Conservation (phyloP, 192 early-diverging fungal genomes). For the Backusella mclennaniae region DNA sequence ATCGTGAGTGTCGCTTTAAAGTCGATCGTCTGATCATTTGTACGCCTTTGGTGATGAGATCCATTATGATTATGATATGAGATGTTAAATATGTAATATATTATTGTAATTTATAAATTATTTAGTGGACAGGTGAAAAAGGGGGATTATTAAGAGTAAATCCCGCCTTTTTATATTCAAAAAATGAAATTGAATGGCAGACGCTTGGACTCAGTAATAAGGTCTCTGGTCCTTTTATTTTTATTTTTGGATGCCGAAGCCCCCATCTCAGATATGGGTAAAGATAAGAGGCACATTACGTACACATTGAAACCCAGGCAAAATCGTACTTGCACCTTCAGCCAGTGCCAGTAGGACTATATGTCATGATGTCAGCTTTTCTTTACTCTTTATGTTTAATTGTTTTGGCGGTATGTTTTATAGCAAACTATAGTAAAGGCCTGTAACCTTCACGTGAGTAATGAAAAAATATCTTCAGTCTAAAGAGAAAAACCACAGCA, state of each 20-base stretch:
- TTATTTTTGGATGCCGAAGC: not conserved
- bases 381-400: not conserved
- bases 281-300: constrained; percentile 2
- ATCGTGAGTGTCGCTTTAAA: not conserved
- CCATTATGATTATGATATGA: constrained; percentile 15
- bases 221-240: not conserved
- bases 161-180: constrained; percentile 1
- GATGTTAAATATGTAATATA: not conserved
- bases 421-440: not conserved
- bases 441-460: constrained; percentile 4
- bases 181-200: not conserved
- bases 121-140: not conserved
- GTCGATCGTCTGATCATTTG: not conserved
- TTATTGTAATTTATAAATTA: not conserved
- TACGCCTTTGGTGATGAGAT: constrained; percentile 23
- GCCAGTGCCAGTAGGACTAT: not conserved
- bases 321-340: not conserved
- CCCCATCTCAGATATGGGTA: not conserved
- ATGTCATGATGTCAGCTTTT: not conserved
- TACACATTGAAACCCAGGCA: constrained; percentile 3
- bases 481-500: not conserved
- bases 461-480: not conserved
- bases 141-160: not conserved
- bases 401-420: not conserved
- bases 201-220: not conserved